Evolutionary conservation across 2,329 filamentous ascomycete genomes (phyloP).

Genomic region (Thermomyces lanuginosus): DNA sequence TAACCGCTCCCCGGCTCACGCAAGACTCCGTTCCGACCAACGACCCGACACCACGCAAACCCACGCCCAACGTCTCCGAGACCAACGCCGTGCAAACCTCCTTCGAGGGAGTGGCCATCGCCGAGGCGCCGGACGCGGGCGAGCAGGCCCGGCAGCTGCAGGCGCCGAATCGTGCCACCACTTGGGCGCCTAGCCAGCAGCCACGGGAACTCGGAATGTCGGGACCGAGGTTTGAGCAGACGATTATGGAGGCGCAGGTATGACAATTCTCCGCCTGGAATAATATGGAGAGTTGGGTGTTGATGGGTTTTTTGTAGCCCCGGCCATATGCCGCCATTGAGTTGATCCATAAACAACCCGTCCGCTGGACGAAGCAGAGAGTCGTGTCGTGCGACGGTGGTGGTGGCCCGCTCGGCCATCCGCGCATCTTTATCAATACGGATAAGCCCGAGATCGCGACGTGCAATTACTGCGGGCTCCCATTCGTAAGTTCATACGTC

Average conservation of each 20-base stretch:
- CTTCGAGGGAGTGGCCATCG: slow-evolving; percentile 33
- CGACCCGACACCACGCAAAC: slow-evolving; percentile 37
- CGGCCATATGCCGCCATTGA: slow-evolving; percentile 81
- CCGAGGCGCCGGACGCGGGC: slow-evolving; percentile 38
- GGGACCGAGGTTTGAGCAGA: slow-evolving; percentile 93
- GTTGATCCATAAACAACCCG: slow-evolving; percentile 88
- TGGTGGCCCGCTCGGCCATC: slow-evolving; percentile 77
- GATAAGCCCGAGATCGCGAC: slow-evolving; percentile 87
- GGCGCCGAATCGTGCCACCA: slow-evolving; percentile 65
- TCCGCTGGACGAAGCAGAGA: slow-evolving; percentile 73
- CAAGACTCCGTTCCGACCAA: slow-evolving; percentile 36
- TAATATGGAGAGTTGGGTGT: slow-evolving; percentile 17
- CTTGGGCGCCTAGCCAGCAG: slow-evolving; percentile 79
- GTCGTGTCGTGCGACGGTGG: slow-evolving; percentile 82
- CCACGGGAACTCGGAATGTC: slow-evolving; percentile 72
- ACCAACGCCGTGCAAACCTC: slow-evolving; percentile 42
- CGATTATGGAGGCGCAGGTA: slow-evolving; percentile 85
- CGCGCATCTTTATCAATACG: slow-evolving; percentile 89
- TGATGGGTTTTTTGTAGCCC: slow-evolving; percentile 41
- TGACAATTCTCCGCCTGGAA: too few relatives aligned
- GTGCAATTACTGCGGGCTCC: slow-evolving; percentile 86
- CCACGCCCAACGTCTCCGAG: slow-evolving; percentile 40
- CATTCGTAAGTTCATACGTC: slow-evolving; percentile 52
- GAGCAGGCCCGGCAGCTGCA: slow-evolving; percentile 49
- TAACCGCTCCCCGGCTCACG: slow-evolving; percentile 22